Base-by-base conservation (phyloP, 805 yeast species). In the Cyberlindnera sargentensis region DNA sequence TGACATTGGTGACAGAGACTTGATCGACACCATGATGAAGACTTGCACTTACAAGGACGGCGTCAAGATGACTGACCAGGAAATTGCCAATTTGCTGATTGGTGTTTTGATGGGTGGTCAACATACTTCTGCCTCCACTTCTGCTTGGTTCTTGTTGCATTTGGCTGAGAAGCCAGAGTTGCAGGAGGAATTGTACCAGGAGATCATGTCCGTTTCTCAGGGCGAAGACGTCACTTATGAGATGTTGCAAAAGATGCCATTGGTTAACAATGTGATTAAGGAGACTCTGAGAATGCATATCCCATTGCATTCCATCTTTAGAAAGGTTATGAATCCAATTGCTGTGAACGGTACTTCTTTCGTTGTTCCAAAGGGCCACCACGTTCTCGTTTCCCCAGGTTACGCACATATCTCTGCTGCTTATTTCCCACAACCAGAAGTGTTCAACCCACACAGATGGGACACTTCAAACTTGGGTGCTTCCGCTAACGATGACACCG, bases 41-140 rank as follows among this genome's bases (percentile, higher is more conserved):
- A 73, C 71, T 55, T 83, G 90, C 35, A 80, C 86, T 47, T 93
- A 93, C 70, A 90, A 87, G 64, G 98, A 93, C 62, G 99, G 99
- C 56, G 80, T 82, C 39, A 74, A 75, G 59, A 90, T 93, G 97
- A 83, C 96, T 27, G 99, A 93, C 64, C 82, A 82, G 63, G 95
- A 93, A 68, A 88, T 93, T 60, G 93, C 98, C 40, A 85, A 90
- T 66, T 72, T 93, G 64, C 71, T 89, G 64, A 91, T 93, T 65
- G 99, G 98, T 65, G 84, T 93, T 43, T 73, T 93, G 48, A 93
- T 93, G 99, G 99, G 99, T 58, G 99, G 99, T 50, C 99, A 93
- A 71, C 99, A 93, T 66, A 93, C 99, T 27, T 84, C 95, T 50
- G 93, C 98, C 36, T 77, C 98, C 25, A 93, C 99, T 24, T 85